Percentiles rank a stretch among this genome's conserved stretches.
Evolutionary conservation across 75 land plant species (phyloP).

Genomic region (Cunninghamia lanceolata): DNA sequence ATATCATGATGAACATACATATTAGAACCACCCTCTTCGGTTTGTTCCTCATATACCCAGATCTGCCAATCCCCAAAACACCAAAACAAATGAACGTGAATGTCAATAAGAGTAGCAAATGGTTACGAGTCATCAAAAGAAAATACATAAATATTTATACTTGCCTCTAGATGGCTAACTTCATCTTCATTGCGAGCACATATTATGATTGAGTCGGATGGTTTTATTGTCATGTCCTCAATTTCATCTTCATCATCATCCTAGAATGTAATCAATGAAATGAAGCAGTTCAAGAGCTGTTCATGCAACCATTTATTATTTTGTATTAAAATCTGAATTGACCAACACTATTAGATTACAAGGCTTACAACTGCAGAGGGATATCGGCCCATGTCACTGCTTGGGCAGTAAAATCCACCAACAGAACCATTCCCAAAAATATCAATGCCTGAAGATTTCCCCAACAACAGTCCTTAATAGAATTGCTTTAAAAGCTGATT

Average conservation of each 20-base stretch:
- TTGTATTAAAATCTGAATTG: not conserved
- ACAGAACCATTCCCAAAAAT: conserved; percentile 62
- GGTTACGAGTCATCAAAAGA: not conserved
- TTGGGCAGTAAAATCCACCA: conserved; percentile 58
- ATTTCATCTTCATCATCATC: conserved; percentile 85
- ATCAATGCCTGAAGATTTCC: conserved; percentile 44
- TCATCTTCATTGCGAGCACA: conserved; percentile 92
- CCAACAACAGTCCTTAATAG: not conserved
- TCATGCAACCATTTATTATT: not conserved
- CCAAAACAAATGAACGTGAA: not conserved
- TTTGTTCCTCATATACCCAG: conserved; percentile 61
- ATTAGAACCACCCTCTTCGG: conserved; percentile 54
- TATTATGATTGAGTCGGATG: conserved; percentile 69
- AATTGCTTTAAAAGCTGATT: not conserved
- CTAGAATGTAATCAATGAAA: conserved; percentile 17
- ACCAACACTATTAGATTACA: not conserved
- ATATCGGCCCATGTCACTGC: conserved; percentile 83
- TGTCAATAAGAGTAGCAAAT: not conserved
- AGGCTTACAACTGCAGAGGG: conserved; percentile 60
- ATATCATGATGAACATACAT: conserved; percentile 93
- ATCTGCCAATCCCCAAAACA: conserved; percentile 37
- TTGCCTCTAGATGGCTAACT: conserved; percentile 79
- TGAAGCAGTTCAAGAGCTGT: not conserved
- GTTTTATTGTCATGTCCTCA: conserved; percentile 87
- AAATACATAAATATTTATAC: conserved; percentile 5